A percentile compares a stretch with the other conserved stretches of the same genome.
phyloP scores from a whole-genome alignment of 2,329 filamentous ascomycete species.

The Xylaria sp. region DNA sequence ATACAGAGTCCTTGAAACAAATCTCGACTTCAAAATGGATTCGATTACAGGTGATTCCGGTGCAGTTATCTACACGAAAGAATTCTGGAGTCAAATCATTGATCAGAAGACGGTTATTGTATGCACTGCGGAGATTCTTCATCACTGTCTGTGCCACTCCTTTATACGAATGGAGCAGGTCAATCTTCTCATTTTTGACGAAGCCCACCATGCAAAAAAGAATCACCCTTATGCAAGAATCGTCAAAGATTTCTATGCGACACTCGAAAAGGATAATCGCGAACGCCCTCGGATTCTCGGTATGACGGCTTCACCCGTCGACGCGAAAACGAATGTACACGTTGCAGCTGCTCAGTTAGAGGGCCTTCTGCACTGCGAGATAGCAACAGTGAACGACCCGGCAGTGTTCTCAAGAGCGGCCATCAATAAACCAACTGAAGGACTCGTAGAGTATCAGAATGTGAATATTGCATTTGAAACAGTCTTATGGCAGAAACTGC shows the following conservation, averaged over 20 bases:
- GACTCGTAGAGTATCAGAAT: conserved; percentile 64
- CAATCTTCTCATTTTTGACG: conserved; percentile 93
- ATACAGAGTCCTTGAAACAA: conserved; percentile 80
- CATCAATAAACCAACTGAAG: conserved; percentile 68
- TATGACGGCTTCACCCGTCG: conserved; percentile 96
- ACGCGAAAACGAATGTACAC: conserved; percentile 79
- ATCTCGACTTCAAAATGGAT: conserved; percentile 79
- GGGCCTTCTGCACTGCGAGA: conserved; percentile 79
- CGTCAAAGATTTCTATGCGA: conserved; percentile 83
- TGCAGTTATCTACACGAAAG: conserved; percentile 53
- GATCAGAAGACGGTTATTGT: conserved; percentile 83
- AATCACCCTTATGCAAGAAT: conserved; percentile 91
- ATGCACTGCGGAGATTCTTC: conserved; percentile 89
- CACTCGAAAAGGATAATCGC: conserved; percentile 56
- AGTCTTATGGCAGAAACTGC: conserved; percentile 68
- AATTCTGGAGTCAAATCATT: conserved; percentile 65
- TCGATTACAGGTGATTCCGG: conserved; percentile 79
- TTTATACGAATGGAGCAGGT: conserved; percentile 85
- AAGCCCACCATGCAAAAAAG: conserved; percentile 96
- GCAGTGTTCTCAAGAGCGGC: conserved; percentile 66
- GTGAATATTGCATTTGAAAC: conserved; percentile 69
- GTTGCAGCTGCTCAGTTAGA: conserved; percentile 80
- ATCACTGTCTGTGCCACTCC: conserved; percentile 79
- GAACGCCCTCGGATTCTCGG: conserved; percentile 83
- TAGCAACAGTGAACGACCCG: conserved; percentile 75